Evolutionary conservation across 2,329 filamentous ascomycete species (phyloP).

Genomic region (Aureobasidium sp.): DNA sequence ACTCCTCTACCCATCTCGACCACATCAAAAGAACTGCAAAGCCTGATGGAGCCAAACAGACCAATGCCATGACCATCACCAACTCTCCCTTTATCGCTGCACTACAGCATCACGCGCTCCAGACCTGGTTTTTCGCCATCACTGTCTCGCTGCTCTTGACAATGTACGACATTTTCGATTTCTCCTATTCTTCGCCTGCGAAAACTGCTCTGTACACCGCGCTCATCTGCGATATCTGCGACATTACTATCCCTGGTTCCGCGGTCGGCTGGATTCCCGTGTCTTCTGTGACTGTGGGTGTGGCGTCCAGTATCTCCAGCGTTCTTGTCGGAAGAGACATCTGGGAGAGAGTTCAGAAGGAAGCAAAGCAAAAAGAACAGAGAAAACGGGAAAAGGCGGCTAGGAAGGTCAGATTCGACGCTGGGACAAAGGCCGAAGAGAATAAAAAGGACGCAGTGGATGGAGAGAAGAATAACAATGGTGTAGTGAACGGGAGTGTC

Average conservation of each 20-base stretch:
- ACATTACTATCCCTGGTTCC: constrained; percentile 55
- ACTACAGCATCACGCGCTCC: constrained; percentile 54
- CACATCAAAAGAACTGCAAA: not conserved
- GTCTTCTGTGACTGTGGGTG: constrained; percentile 47
- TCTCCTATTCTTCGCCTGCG: not conserved
- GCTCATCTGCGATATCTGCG: constrained; percentile 52
- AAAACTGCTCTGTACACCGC: constrained; percentile 30
- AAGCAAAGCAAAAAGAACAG: not conserved
- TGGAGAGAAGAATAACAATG: not conserved
- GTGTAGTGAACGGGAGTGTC: not conserved
- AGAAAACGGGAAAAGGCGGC: not conserved
- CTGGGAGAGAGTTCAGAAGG: constrained; percentile 40
- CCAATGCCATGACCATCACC: constrained; percentile 47
- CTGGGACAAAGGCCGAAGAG: not conserved
- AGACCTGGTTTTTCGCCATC: constrained; percentile 63
- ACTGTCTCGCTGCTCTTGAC: constrained; percentile 42
- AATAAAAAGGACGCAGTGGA: not conserved
- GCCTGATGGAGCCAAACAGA: constrained; percentile 8
- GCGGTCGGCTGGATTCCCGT: constrained; percentile 55
- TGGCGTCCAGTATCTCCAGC: constrained; percentile 56
- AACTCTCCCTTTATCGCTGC: constrained; percentile 35
- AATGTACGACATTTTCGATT: constrained; percentile 33
- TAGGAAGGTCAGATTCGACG: not conserved
- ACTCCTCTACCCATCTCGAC: not conserved
- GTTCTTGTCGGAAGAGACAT: constrained; percentile 53